Evolutionary conservation across 345 rosid species (phyloP).

Genomic region (Rhizophora mangle): DNA sequence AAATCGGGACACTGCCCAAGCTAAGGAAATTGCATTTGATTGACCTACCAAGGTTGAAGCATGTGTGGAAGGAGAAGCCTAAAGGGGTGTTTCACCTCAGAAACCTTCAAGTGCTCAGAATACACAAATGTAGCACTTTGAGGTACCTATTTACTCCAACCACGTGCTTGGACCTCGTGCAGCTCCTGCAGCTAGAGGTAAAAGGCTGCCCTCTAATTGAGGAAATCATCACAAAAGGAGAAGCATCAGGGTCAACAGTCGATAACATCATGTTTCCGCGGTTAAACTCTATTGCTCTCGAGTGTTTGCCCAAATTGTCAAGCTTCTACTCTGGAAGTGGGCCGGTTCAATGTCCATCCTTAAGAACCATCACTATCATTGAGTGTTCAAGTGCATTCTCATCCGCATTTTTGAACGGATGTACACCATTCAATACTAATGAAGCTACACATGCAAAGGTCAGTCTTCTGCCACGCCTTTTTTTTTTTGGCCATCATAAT

Average conservation of each 20-base stretch:
- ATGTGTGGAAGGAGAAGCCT: not conserved
- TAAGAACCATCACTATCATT: not conserved
- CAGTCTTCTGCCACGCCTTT: no score
- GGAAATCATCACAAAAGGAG: not conserved
- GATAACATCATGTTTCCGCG: not conserved
- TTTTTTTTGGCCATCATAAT: no score
- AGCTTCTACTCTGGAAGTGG: not conserved
- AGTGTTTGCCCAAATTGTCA: not conserved
- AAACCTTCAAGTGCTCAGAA: not conserved
- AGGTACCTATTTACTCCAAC: constrained; percentile 10
- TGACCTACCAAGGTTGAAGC: not conserved
- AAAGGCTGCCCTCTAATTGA: not conserved
- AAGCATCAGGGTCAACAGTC: not conserved
- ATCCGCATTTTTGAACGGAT: no score
- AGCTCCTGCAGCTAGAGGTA: not conserved
- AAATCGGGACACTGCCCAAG: not conserved
- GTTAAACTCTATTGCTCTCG: not conserved
- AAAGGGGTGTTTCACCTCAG: not conserved
- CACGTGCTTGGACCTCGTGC: not conserved
- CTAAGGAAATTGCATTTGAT: not conserved
- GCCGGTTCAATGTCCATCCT: not conserved
- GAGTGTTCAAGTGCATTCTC: no score
- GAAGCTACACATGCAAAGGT: no score
- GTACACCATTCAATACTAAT: no score
- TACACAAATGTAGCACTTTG: constrained; percentile 11